These are phyloP conservation scores for Coniferiporia sulphurascens DNA, from an alignment of 1,284 basidiomycete species.

Conservation along the genomic window DNA sequence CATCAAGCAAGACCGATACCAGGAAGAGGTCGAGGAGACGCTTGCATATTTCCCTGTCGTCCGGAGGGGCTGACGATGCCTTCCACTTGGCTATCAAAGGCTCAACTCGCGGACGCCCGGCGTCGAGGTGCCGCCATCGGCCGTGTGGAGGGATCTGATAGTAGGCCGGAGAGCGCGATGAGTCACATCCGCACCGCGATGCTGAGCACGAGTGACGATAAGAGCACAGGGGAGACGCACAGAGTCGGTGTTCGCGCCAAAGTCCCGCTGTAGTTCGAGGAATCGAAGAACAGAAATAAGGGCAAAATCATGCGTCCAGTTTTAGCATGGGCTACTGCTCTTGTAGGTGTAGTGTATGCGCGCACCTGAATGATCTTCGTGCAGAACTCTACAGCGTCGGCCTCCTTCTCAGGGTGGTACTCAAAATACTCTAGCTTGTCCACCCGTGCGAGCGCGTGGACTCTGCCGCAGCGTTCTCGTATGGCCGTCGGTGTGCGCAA, in stretches of 20 bases:
- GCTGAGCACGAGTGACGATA: not conserved
- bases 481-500: slow-evolving; percentile 86
- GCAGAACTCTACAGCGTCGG: slow-evolving; percentile 76
- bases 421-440: slow-evolving; percentile 82
- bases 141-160: slow-evolving; percentile 86
- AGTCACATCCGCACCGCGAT: not conserved
- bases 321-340: not conserved
- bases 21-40: slow-evolving; percentile 88
- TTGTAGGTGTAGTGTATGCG: slow-evolving; percentile 6
- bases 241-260: slow-evolving; percentile 60
- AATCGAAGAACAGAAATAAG: slow-evolving; percentile 1
- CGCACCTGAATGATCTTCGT: slow-evolving; percentile 72
- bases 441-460: slow-evolving; percentile 71
- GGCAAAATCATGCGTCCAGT: not conserved
- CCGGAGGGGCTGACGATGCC: slow-evolving; percentile 39
- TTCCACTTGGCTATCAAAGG: slow-evolving; percentile 58
- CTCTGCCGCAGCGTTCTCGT: slow-evolving; percentile 75
- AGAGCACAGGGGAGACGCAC: slow-evolving; percentile 36
- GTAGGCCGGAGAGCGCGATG: not conserved
- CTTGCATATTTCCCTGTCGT: slow-evolving; percentile 59
- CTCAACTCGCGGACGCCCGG: slow-evolving; percentile 55
- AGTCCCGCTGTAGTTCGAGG: slow-evolving; percentile 61
- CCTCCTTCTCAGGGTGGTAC: slow-evolving; percentile 75
- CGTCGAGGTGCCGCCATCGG: slow-evolving; percentile 86
- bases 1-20: slow-evolving; percentile 90